These are phyloP conservation scores for Neopestalotiopsis sp. DNA, from an alignment of 2,329 filamentous ascomycete genomes.

Conservation along the genomic window DNA sequence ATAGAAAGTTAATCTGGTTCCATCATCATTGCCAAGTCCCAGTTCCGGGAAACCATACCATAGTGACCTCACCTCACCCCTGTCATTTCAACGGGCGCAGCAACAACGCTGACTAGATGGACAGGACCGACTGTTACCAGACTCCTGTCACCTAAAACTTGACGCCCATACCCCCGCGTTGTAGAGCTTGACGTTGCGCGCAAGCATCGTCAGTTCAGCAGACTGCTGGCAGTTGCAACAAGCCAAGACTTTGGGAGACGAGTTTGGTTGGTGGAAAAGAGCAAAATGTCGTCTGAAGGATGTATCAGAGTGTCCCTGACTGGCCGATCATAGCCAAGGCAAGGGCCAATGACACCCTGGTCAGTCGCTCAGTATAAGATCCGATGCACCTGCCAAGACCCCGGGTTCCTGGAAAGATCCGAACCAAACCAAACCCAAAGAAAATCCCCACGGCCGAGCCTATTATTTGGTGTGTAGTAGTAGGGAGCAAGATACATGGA, in stretches of 20 bases:
- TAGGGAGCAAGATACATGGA: too few species aligned
- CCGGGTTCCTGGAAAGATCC: background rate
- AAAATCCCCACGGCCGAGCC: background rate
- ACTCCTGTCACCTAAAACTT: background rate
- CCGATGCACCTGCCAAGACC: conserved; percentile 5
- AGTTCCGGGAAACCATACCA: background rate
- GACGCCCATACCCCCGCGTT: background rate
- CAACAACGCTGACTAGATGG: background rate
- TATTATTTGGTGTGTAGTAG: background rate
- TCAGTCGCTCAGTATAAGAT: background rate
- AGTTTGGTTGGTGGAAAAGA: conserved; percentile 12
- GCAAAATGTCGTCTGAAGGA: conserved; percentile 10
- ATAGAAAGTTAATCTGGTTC: conserved; percentile 6
- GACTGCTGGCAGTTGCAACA: background rate
- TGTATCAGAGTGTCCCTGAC: conserved; percentile 8
- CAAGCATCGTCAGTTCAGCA: background rate
- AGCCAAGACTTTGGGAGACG: background rate
- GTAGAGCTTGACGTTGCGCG: background rate
- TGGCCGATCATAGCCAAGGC: background rate
- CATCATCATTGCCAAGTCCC: background rate
- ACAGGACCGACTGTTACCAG: background rate
- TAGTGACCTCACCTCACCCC: background rate
- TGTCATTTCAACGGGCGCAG: background rate
- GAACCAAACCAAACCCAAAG: background rate
- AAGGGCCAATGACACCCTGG: background rate